These are phyloP conservation scores for Fusarium robinianum DNA, from an alignment of 2,329 filamentous ascomycete genomes.

Conservation along the genomic window DNA sequence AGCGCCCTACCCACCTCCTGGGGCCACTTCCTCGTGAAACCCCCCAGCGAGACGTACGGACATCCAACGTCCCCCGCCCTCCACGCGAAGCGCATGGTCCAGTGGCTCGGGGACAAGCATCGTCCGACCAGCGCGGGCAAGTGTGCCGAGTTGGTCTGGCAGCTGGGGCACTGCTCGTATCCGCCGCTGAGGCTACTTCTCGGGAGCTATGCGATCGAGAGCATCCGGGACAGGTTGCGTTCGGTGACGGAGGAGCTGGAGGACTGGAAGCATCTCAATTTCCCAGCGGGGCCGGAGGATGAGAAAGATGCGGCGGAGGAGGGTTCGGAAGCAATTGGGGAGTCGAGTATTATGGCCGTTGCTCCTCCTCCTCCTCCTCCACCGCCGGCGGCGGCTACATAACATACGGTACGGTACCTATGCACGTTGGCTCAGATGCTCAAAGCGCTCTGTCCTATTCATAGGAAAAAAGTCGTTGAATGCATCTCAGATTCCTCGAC, in stretches of 20 bases:
- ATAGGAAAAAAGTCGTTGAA: too few species aligned
- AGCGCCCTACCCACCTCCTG: conserved; percentile 72
- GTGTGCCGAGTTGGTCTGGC: conserved; percentile 91
- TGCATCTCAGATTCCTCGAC: too few species aligned
- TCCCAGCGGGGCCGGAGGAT: conserved; percentile 47
- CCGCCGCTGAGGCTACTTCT: conserved; percentile 85
- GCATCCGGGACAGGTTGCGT: conserved; percentile 84
- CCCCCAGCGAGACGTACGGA: conserved; percentile 79
- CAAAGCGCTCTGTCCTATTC: too few species aligned
- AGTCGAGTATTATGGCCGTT: too few species aligned
- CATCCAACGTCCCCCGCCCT: conserved; percentile 78
- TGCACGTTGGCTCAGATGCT: too few species aligned
- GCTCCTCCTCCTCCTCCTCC: too few species aligned
- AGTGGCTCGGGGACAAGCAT: conserved; percentile 91
- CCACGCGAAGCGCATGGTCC: conserved; percentile 87
- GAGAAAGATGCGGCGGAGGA: conserved; percentile 33
- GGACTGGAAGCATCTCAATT: conserved; percentile 88
- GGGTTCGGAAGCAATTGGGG: too few species aligned
- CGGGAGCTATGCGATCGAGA: conserved; percentile 94
- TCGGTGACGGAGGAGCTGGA: conserved; percentile 94
- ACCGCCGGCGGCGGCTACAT: too few species aligned
- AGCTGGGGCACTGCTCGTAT: conserved; percentile 92
- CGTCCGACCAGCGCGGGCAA: conserved; percentile 86
- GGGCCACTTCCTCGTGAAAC: conserved; percentile 91
- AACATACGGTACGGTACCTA: too few species aligned